These are phyloP conservation scores for Xylariales sp. DNA, from an alignment of 2,329 filamentous ascomycete genomes.

Conservation along the genomic window DNA sequence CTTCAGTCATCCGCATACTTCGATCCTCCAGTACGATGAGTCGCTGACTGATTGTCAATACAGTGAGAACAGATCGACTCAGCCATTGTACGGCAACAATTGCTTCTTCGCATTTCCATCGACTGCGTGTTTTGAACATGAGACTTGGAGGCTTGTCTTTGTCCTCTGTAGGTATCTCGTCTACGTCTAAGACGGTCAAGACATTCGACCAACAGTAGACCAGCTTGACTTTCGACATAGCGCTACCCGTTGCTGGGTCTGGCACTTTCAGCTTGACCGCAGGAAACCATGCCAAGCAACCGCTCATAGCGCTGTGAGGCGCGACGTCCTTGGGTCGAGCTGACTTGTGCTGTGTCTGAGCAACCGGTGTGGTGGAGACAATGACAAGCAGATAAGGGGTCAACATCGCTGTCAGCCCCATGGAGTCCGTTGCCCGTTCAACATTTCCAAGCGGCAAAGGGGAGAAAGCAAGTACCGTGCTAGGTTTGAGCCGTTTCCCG, in stretches of 20 bases:
- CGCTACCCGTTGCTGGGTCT: constrained; percentile 61
- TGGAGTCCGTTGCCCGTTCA: constrained; percentile 77
- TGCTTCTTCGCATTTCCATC: constrained; percentile 91
- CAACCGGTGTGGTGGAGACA: constrained; percentile 92
- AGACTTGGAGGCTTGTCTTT: constrained; percentile 74
- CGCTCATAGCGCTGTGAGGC: constrained; percentile 86
- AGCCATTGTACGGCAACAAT: constrained; percentile 98
- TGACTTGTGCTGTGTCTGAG: constrained; percentile 94
- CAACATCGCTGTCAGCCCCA: constrained; percentile 91
- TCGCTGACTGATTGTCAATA: constrained; percentile 90
- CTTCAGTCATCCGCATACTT: constrained; percentile 85
- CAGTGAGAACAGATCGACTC: constrained; percentile 83
- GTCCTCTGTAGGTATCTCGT: constrained; percentile 63
- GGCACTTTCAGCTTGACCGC: constrained; percentile 84
- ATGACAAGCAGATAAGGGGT: constrained; percentile 95
- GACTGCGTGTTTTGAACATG: constrained; percentile 74
- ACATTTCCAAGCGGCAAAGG: constrained; percentile 91
- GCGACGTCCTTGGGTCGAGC: constrained; percentile 85
- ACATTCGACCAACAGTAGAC: constrained; percentile 99
- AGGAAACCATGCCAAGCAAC: constrained; percentile 94
- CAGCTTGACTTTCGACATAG: constrained; percentile 76
- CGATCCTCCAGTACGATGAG: constrained; percentile 89
- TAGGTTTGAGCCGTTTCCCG: constrained; percentile 75
- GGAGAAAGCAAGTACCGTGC: constrained; percentile 88
- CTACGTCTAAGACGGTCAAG: constrained; percentile 86